These are phyloP conservation scores for Amaranthus tricolor DNA, from an alignment of 179 eudicot genomes.

Conservation along the genomic window DNA sequence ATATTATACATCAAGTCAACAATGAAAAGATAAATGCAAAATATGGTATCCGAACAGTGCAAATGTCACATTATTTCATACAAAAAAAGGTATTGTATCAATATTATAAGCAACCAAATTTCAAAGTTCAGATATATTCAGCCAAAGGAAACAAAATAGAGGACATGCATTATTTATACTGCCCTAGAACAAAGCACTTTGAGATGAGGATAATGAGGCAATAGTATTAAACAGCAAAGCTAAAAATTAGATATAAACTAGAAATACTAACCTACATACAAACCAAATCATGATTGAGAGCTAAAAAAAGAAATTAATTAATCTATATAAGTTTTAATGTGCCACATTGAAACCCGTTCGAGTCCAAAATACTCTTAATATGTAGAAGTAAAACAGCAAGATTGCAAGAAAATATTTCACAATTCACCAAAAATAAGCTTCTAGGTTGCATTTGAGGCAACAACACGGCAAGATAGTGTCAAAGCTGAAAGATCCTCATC, in stretches of 20 bases:
- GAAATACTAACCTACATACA: neutral
- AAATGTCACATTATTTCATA: too few relatives aligned
- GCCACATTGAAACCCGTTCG: neutral
- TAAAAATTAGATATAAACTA: neutral
- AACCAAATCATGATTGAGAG: neutral
- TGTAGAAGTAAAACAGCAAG: neutral
- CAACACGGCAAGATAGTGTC: neutral
- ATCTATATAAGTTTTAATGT: neutral
- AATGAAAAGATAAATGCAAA: too few relatives aligned
- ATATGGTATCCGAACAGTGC: too few relatives aligned
- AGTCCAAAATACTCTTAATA: neutral
- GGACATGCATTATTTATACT: neutral
- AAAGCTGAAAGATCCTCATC: neutral
- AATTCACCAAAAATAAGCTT: neutral
- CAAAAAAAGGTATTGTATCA: neutral
- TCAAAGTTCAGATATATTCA: neutral
- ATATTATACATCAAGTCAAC: too few relatives aligned
- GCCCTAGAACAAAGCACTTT: neutral
- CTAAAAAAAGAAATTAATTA: neutral
- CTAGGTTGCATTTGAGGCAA: neutral
- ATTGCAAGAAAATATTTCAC: neutral
- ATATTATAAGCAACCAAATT: neutral
- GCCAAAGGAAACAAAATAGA: neutral
- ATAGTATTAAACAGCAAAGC: neutral
- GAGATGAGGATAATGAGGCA: neutral